Evolutionary conservation across 2,329 filamentous ascomycete genomes (phyloP).

Genomic region (Xylaria sp.): DNA sequence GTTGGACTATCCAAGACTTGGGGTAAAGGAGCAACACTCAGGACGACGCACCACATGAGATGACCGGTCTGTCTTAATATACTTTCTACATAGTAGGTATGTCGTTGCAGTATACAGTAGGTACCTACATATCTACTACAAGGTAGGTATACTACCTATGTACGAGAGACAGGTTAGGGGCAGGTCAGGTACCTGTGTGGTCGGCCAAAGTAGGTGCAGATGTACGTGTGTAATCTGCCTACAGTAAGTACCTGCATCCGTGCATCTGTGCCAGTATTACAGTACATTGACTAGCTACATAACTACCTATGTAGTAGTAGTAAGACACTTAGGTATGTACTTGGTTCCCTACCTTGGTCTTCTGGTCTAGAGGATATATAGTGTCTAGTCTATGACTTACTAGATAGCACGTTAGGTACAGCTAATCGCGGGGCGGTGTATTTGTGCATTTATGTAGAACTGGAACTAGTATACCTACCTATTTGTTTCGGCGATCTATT

Average conservation of each 20-base stretch:
- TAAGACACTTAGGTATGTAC: too few relatives aligned
- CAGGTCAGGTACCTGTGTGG: too few relatives aligned
- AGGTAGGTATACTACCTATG: too few relatives aligned
- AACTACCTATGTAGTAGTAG: too few relatives aligned
- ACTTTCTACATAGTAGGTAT: not conserved
- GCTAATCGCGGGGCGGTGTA: conserved; percentile 17
- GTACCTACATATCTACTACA: too few relatives aligned
- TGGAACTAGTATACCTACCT: too few relatives aligned
- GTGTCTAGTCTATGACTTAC: not conserved
- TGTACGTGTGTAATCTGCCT: not conserved
- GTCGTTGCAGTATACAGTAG: conserved; percentile 1
- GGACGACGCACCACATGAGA: conserved; percentile 12
- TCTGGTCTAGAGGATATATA: not conserved
- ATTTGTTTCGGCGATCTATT: not conserved
- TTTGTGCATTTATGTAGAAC: not conserved
- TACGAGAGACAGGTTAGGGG: too few relatives aligned
- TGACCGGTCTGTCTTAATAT: conserved; percentile 30
- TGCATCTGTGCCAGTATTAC: too few relatives aligned
- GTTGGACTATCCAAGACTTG: conserved; percentile 15
- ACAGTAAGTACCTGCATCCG: too few relatives aligned
- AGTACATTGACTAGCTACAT: too few relatives aligned
- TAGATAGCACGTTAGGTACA: conserved; percentile 10
- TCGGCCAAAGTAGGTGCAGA: not conserved
- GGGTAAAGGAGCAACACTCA: conserved; percentile 5
- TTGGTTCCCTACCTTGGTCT: too few relatives aligned